These are phyloP conservation scores for Lipomyces chichibuensis DNA, from an alignment of 805 yeast genomes.

Conservation along the genomic window DNA sequence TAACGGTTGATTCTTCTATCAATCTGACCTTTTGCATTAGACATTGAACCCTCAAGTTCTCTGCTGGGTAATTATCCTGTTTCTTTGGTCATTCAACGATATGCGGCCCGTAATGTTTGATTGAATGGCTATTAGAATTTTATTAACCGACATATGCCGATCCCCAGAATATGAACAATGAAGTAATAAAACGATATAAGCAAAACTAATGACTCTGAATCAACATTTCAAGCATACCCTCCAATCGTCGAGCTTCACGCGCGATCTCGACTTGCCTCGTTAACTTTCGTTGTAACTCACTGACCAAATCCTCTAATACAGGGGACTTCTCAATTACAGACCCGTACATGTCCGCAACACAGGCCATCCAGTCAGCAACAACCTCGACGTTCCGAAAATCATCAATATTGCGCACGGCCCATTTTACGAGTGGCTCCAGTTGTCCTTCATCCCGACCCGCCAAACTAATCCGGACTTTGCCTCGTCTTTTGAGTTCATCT, in stretches of 20 bases:
- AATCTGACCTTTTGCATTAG: neutral
- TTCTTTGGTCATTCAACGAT: neutral
- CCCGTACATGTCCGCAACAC: slow-evolving; percentile 68
- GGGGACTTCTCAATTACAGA: slow-evolving; percentile 60
- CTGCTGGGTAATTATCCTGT: neutral
- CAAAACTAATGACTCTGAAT: slow-evolving; percentile 44
- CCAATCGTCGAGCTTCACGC: slow-evolving; percentile 82
- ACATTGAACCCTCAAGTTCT: no score
- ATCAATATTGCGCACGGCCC: slow-evolving; percentile 76
- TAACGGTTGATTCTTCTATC: neutral
- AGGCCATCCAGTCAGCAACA: slow-evolving; percentile 69
- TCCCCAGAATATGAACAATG: neutral
- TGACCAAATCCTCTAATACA: slow-evolving; percentile 72
- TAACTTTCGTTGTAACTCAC: slow-evolving; percentile 59
- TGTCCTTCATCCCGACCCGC: slow-evolving; percentile 82
- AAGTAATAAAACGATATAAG: neutral
- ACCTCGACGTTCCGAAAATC: slow-evolving; percentile 73
- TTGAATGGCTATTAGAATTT: neutral
- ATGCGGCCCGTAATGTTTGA: neutral
- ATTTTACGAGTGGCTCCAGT: slow-evolving; percentile 80
- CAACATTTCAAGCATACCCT: slow-evolving; percentile 90
- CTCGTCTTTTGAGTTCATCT: slow-evolving; percentile 83
- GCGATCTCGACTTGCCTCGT: slow-evolving; percentile 74
- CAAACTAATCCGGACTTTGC: slow-evolving; percentile 82
- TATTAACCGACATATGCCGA: neutral